Conservation (phyloP, 176 grass and related monocot genomes). For the Tillandsia leiboldiana region DNA sequence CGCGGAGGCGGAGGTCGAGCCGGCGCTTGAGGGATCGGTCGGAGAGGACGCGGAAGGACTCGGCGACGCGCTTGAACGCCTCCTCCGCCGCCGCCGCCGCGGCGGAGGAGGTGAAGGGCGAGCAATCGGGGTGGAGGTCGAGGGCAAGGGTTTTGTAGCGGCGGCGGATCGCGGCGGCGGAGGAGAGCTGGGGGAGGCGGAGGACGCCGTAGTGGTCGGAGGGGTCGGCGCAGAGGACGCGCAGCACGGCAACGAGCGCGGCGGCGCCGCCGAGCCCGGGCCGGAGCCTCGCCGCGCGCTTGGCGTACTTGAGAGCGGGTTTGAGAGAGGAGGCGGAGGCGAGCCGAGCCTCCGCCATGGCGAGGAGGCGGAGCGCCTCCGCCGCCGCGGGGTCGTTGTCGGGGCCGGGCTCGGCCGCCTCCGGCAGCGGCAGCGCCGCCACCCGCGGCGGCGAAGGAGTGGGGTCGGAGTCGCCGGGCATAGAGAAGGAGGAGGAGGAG, state of each 20-base stretch:
- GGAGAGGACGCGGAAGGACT: slow-evolving; percentile 51
- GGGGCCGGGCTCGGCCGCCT: background rate
- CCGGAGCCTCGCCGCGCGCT: slow-evolving; percentile 40
- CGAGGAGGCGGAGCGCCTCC: slow-evolving; percentile 27
- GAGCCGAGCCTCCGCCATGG: slow-evolving; percentile 50
- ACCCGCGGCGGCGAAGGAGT: background rate
- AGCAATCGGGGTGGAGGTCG: slow-evolving; percentile 33
- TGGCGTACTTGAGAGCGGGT: slow-evolving; percentile 61
- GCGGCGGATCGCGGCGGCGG: slow-evolving; percentile 26
- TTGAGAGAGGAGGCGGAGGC: slow-evolving; percentile 18
- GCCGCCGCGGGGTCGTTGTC: background rate
- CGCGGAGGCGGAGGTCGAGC: slow-evolving; percentile 5
- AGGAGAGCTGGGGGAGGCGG: slow-evolving; percentile 24
- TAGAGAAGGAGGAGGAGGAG: background rate
- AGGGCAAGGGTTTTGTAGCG: slow-evolving; percentile 66
- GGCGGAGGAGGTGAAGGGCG: background rate
- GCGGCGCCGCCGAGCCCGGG: slow-evolving; percentile 21
- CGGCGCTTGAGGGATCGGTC: slow-evolving; percentile 20
- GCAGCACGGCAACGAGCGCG: slow-evolving; percentile 35
- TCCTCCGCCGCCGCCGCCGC: slow-evolving; percentile 34
- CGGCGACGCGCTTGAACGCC: slow-evolving; percentile 42
- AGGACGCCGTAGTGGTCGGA: slow-evolving; percentile 46
- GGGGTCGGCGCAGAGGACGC: slow-evolving; percentile 44
- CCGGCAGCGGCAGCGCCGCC: background rate
- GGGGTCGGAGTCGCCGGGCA: slow-evolving; percentile 17